Evolutionary conservation across 306 rosid species (phyloP), one percentile per base, ranked within the genome.

Genomic region (Quercus gilva): DNA sequence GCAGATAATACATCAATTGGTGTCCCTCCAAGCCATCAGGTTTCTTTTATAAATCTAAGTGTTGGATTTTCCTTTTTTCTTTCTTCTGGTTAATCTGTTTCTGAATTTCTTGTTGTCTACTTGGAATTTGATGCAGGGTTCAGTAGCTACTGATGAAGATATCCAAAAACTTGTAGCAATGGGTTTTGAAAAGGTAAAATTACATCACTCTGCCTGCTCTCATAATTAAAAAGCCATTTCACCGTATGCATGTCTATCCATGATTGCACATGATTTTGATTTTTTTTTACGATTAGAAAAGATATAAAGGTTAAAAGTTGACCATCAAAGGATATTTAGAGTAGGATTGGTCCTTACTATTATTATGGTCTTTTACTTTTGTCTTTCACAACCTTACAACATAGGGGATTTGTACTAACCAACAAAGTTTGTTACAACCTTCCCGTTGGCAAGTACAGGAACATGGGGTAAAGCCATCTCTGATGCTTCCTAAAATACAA

Each of bases 181-280:
- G 99, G 99, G 99, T 69, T 95, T 95, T 88, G 99, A 93, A 74
- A 95, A 85, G 98, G 99, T 95, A 89, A 82, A 33, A 60, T 57
- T 37, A 70, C 31, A 55, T 59, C 57, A 55, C 69, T 57, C 17
- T 76, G 7, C 70, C 80, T 58, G 59, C 41, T 9, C 51, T 67
- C 52, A n/a, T 49, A 49, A 49, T 35, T 19, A 67, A 63, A 18
- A 33, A 35, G n/a, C 52, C 72, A 10, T 35, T 28, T 14, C 67
- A 23, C 11, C 17, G 28, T 14, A 63, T 63, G 20, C 41, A 63
- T 63, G 20, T 60, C 33, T 25, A 20, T 58, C 14, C 18, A 61
- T 25, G 37, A 15, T 58, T 65, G 74, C 68, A 20, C 69, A 23
- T 74, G 28, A 57, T n/a, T 57, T 57, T n/a, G 8, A 56, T n/a